These are phyloP conservation scores for Candida incommunis DNA, from an alignment of 805 yeast genomes.

Conservation along the genomic window DNA sequence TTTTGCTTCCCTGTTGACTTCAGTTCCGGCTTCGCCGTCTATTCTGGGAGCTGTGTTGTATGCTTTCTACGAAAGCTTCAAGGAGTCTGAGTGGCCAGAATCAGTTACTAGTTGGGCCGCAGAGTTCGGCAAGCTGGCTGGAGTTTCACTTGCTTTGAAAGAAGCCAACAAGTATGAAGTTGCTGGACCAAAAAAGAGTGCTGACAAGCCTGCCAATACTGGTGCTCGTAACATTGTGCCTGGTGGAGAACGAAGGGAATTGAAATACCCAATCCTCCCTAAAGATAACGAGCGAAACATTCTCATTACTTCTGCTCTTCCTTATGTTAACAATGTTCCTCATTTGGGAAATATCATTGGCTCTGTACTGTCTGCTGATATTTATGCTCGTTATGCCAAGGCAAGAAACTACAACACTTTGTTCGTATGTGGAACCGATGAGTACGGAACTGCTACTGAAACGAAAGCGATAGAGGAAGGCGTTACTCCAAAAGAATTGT, in stretches of 20 bases:
- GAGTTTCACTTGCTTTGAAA: conserved; percentile 17
- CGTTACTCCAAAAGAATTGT: conserved; percentile 73
- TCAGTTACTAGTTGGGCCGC: conserved; percentile 18
- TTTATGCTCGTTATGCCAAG: conserved; percentile 79
- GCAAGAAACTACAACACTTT: conserved; percentile 78
- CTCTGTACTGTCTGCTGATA: conserved; percentile 87
- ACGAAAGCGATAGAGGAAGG: conserved; percentile 94
- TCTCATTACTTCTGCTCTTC: conserved; percentile 88
- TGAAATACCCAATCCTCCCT: conserved; percentile 39
- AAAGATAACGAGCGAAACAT: conserved; percentile 62
- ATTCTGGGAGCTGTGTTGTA: conserved; percentile 30
- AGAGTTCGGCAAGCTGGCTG: conserved; percentile 5
- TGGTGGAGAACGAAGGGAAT: conserved; percentile 5
- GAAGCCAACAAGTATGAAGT: conserved; percentile 22
- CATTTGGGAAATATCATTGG: conserved; percentile 97
- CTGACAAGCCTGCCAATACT: conserved; percentile 26
- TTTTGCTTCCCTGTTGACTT: conserved; percentile 6
- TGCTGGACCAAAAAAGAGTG: conserved; percentile 23
- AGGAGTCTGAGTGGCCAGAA: conserved; percentile 21
- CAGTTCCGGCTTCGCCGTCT: conserved; percentile 17
- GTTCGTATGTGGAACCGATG: conserved; percentile 94
- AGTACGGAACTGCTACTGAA: conserved; percentile 98
- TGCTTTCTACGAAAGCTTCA: conserved; percentile 21
- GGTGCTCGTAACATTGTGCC: conserved; percentile 22
- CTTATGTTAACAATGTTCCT: conserved; percentile 96